Evolutionary conservation across 2,329 filamentous ascomycete genomes (phyloP), one percentile per base, ranked within the genome.

Genomic region (Fusarium devonianum): DNA sequence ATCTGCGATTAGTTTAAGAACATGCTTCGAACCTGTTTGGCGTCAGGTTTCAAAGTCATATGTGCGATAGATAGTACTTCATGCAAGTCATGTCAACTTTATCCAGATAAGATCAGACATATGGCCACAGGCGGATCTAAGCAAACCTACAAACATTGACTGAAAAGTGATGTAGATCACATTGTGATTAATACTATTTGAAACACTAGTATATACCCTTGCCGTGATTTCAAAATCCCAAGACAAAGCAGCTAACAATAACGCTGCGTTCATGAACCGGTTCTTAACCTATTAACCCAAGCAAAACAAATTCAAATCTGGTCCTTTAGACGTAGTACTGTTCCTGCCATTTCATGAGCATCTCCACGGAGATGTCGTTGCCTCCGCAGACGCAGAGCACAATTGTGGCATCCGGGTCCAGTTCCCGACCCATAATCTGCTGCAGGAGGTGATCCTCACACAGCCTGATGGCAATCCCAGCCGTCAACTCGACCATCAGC

Each of bases 361-460:
- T 69, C 34, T 69, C 67, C 16, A 67, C 58, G 8, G 67, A 68
- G 35, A 69, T 68, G 25, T 70, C 67, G 40, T 64, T 68, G 2
- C 68, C 67, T 12, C 68, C 67, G 21, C 68, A 70, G 14, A 70
- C 53, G 7, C 69, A 57, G 9, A 70, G 38, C n/a, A 69, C 67
- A 8, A 69, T 63, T 4, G 57, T 61, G 23, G 64, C 59, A 23
- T 66, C 58, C 0, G 61, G 60, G 3, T 65, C 55, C 11, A 66
- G 40, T 25, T 64, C 41, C 8, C 53, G 35, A 4, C 42, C 53
- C 17, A 58, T 32, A 2, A 53, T 16, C 13, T 53, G 46, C 19
- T 53, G 46, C 21, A 70, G 36, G 29, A 58, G 40, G 0, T 60
- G 56, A 17, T 56, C 53, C 23, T 70, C 67, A 13, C 65, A 66